A percentile compares a stretch with the other conserved stretches of the same genome.
phyloP scores from a whole-genome alignment of 768 basidiomycete species.

The Gymnopilus junonius region DNA sequence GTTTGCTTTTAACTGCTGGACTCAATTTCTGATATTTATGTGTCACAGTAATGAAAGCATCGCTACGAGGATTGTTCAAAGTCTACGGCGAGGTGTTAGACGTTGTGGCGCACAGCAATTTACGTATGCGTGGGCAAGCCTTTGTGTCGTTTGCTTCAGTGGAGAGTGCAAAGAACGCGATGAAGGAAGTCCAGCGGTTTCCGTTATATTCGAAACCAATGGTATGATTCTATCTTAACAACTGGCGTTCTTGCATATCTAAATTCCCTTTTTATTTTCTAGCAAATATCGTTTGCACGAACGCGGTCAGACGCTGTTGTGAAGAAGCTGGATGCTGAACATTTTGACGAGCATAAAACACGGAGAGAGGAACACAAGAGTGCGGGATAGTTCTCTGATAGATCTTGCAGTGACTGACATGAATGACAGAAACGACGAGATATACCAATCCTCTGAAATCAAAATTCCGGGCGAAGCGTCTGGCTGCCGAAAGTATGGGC shows the following conservation, averaged over 20 bases:
- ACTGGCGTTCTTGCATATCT: no score
- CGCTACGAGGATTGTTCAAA: conserved; percentile 88
- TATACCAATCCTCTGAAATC: conserved; percentile 90
- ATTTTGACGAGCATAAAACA: conserved; percentile 77
- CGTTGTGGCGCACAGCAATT: conserved; percentile 92
- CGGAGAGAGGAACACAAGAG: conserved; percentile 84
- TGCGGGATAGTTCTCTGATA: conserved; percentile 37
- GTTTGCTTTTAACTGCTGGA: no score
- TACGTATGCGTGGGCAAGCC: conserved; percentile 98
- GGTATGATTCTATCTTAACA: no score
- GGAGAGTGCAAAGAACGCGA: conserved; percentile 84
- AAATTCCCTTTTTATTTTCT: conserved; percentile 1
- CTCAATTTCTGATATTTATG: conserved; percentile 2
- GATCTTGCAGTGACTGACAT: conserved; percentile 4
- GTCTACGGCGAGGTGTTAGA: conserved; percentile 92
- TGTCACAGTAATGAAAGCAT: conserved; percentile 80
- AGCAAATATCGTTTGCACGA: conserved; percentile 96
- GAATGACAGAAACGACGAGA: conserved; percentile 67
- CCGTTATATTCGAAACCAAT: conserved; percentile 97
- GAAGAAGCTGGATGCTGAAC: conserved; percentile 66
- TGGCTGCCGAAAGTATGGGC: conserved; percentile 76
- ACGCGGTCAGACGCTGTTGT: conserved; percentile 92
- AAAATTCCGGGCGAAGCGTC: conserved; percentile 80
- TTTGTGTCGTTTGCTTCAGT: conserved; percentile 90
- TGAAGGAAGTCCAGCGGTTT: conserved; percentile 94